A percentile compares a stretch with the other conserved stretches of the same genome.
These are phyloP conservation scores for Penicillium rolfsii DNA, from an alignment of 2,329 filamentous ascomycete species.

Conservation along the genomic window DNA sequence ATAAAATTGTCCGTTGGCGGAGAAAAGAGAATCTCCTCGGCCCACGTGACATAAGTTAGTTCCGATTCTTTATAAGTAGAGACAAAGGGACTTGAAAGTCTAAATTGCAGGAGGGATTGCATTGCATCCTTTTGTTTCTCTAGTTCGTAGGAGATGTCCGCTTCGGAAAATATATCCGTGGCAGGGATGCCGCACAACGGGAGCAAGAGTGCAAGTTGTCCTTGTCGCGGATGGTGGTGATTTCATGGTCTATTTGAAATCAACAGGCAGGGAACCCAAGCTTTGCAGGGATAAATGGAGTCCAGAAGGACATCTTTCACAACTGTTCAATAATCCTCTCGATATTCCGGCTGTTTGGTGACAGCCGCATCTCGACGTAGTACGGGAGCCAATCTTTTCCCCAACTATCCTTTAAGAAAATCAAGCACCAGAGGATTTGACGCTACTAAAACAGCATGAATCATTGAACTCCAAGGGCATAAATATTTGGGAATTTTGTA, in stretches of 20 bases:
- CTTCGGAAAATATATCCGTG: background rate
- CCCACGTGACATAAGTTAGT: background rate
- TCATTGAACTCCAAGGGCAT: background rate
- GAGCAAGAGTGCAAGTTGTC: background rate
- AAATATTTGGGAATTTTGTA: background rate
- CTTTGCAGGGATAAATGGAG: background rate
- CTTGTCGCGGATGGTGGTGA: background rate
- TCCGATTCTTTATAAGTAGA: background rate
- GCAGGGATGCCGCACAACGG: background rate
- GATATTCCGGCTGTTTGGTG: background rate
- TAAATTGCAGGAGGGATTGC: no score
- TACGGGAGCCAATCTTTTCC: background rate
- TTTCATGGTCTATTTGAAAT: background rate
- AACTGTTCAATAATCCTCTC: no score
- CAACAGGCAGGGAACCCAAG: background rate
- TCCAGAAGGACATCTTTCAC: no score
- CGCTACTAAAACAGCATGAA: background rate
- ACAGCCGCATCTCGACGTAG: background rate
- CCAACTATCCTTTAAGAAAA: no score
- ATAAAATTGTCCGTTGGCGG: background rate
- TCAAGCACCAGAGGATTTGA: background rate
- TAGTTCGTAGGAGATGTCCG: background rate
- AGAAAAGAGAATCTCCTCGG: background rate
- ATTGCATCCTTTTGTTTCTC: no score
- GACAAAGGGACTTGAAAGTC: background rate